Conservation (phyloP, 768 basidiomycete species). For the Leccinum pellstonianum region DNA sequence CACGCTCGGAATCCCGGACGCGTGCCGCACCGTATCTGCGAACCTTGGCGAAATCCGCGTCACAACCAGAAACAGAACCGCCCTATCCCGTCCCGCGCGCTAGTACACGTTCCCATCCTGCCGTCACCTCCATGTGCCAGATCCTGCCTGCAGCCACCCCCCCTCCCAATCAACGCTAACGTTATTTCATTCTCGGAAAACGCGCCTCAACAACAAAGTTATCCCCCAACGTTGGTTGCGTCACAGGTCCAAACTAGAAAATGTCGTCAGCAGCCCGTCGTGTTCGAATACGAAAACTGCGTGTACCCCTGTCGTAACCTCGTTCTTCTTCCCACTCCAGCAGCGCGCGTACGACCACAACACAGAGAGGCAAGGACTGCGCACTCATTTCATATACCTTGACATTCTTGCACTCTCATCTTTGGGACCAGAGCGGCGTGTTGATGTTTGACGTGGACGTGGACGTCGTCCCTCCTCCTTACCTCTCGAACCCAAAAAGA, state of each 20-base stretch:
- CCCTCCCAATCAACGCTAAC: background rate
- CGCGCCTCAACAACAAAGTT: no score
- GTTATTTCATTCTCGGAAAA: slow-evolving; percentile 16
- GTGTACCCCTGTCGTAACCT: slow-evolving; percentile 12
- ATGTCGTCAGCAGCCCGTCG: background rate
- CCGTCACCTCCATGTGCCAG: background rate
- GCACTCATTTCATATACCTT: slow-evolving; percentile 17
- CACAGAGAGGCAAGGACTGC: slow-evolving; percentile 7
- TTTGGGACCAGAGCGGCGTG: background rate
- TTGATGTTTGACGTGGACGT: background rate
- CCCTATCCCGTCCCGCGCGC: background rate
- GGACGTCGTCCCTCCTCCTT: background rate
- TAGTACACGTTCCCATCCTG: background rate
- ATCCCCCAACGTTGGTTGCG: background rate
- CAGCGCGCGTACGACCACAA: background rate
- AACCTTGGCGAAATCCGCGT: background rate
- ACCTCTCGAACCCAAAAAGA: slow-evolving; percentile 7
- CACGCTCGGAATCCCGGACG: background rate
- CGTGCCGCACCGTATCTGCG: background rate
- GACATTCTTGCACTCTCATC: background rate
- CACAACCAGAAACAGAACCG: background rate
- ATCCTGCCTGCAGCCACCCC: background rate
- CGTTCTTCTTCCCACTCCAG: slow-evolving; percentile 16
- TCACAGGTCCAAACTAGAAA: background rate
- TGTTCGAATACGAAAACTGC: slow-evolving; percentile 13